These are phyloP conservation scores for Aspergillus bombycis DNA, from an alignment of 2,329 filamentous ascomycete genomes.

Conservation along the genomic window DNA sequence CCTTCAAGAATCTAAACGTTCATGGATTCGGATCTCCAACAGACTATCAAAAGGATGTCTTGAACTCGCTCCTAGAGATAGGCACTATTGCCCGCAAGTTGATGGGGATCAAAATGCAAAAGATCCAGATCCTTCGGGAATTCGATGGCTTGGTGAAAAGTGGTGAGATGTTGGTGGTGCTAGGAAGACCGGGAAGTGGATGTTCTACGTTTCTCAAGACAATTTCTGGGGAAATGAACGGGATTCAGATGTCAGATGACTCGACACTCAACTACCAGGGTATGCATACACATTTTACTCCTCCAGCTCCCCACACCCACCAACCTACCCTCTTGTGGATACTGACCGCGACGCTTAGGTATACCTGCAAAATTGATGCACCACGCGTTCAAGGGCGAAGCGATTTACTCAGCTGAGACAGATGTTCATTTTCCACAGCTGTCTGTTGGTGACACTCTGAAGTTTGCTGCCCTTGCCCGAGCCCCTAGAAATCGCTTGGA, in stretches of 20 bases:
- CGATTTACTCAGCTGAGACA: slow-evolving; percentile 83
- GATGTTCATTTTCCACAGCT: slow-evolving; percentile 82
- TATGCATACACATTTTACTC: background rate
- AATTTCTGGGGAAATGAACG: slow-evolving; percentile 77
- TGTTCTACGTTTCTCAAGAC: slow-evolving; percentile 88
- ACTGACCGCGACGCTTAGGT: slow-evolving; percentile 25
- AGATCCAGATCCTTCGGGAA: slow-evolving; percentile 55
- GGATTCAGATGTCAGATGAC: slow-evolving; percentile 60
- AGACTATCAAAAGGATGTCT: slow-evolving; percentile 69
- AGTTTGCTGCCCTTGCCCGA: slow-evolving; percentile 71
- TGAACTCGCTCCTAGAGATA: slow-evolving; percentile 57
- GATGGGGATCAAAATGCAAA: slow-evolving; percentile 19
- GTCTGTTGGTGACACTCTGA: slow-evolving; percentile 76
- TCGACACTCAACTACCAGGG: slow-evolving; percentile 29
- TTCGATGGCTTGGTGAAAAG: slow-evolving; percentile 63
- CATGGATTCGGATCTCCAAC: slow-evolving; percentile 67
- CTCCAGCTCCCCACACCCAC: background rate
- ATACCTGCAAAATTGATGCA: slow-evolving; percentile 60
- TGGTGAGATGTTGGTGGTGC: slow-evolving; percentile 57
- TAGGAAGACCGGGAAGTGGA: slow-evolving; percentile 42
- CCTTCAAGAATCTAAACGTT: slow-evolving; percentile 61
- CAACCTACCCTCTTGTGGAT: background rate
- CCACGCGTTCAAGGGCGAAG: slow-evolving; percentile 74
- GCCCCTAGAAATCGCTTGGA: slow-evolving; percentile 49
- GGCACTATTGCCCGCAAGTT: slow-evolving; percentile 16